These are phyloP conservation scores for Mycena maculata DNA, from an alignment of 768 basidiomycete species.

Conservation along the genomic window DNA sequence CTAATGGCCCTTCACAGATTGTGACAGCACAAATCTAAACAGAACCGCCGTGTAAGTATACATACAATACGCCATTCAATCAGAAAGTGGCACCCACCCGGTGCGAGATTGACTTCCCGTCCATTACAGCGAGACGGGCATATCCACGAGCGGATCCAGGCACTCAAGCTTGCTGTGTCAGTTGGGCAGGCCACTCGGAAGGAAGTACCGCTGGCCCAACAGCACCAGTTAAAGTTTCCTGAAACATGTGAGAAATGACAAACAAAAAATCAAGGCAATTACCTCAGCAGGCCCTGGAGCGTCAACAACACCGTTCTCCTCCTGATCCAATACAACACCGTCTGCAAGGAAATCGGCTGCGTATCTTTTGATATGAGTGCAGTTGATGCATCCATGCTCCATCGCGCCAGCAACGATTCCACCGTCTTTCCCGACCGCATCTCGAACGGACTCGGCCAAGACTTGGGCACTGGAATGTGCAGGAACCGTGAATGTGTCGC, in stretches of 20 bases:
- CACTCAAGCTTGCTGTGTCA: not conserved
- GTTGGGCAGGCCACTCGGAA: not conserved
- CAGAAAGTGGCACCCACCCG: conserved; percentile 26
- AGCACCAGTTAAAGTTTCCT: not conserved
- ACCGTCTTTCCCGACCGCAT: conserved; percentile 33
- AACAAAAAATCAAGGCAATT: not conserved
- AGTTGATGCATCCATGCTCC: conserved; percentile 25
- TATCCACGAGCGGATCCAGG: conserved; percentile 27
- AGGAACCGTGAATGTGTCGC: conserved; percentile 25
- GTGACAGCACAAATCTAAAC: conserved; percentile 39
- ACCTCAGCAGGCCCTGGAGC: not conserved
- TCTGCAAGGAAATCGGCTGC: not conserved
- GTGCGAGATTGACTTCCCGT: conserved; percentile 46
- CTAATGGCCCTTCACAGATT: conserved; percentile 36
- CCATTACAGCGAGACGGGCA: conserved; percentile 46
- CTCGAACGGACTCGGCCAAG: conserved; percentile 24
- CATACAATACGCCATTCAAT: too few relatives aligned
- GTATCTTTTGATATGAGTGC: conserved; percentile 12
- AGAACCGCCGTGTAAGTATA: too few relatives aligned
- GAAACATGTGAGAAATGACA: too few relatives aligned
- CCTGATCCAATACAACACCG: not conserved
- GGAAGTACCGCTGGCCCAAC: not conserved
- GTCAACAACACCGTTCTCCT: not conserved
- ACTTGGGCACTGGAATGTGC: conserved; percentile 32
- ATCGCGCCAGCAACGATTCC: conserved; percentile 20